phyloP scores from a whole-genome alignment of 2,329 filamentous ascomycete species.

The Diaporthe sp. region DNA sequence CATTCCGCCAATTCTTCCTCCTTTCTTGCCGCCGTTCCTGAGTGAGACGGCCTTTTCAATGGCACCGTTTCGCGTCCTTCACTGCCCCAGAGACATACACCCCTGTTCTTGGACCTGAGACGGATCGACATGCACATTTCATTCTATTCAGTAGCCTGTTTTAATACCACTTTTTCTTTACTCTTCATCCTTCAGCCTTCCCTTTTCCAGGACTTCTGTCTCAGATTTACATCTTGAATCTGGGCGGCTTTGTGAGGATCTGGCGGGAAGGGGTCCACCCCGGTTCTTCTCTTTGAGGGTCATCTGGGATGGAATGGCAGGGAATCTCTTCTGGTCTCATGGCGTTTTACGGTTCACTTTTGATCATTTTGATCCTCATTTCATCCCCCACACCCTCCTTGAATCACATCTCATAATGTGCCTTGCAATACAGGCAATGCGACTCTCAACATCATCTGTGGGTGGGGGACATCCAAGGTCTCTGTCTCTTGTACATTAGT shows the following conservation, averaged over 20 bases:
- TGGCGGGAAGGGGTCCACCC: neutral
- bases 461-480: neutral
- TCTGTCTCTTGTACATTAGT: slow-evolving; percentile 33
- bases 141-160: slow-evolving; percentile 12
- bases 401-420: slow-evolving; percentile 8
- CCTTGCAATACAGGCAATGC: slow-evolving; percentile 8
- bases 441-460: neutral
- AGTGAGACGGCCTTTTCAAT: neutral
- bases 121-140: neutral
- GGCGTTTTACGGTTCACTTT: slow-evolving; percentile 5
- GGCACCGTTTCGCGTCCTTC: neutral
- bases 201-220: neutral
- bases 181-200: neutral
- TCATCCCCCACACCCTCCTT: neutral
- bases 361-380: neutral
- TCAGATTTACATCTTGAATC: slow-evolving; percentile 14
- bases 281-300: neutral
- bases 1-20: neutral
- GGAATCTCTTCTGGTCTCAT: slow-evolving; percentile 20
- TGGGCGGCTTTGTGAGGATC: neutral
- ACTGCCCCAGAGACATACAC: neutral
- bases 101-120: neutral
- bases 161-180: slow-evolving; percentile 1
- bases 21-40: neutral
- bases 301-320: slow-evolving; percentile 11